Conservation (phyloP, 169 alveolate species). For the Eimeria falciformis region DNA sequence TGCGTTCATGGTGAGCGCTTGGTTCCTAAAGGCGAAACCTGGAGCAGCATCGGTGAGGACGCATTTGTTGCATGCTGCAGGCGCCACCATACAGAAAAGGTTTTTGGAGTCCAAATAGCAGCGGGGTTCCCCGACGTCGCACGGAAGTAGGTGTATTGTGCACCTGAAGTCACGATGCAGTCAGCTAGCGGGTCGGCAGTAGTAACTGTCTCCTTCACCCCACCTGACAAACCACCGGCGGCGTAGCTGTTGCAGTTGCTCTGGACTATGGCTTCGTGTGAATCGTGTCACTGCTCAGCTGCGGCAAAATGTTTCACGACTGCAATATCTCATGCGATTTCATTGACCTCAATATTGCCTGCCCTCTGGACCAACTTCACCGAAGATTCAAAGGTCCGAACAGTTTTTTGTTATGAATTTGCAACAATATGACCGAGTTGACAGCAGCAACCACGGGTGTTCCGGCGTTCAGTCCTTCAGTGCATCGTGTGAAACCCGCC, state of each 20-base stretch:
- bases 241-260: not conserved
- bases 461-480: not conserved
- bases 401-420: too few relatives aligned
- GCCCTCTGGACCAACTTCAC: conserved; percentile 89
- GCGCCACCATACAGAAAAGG: conserved; percentile 83
- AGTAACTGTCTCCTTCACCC: not conserved
- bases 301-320: conserved; percentile 50
- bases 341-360: conserved; percentile 87
- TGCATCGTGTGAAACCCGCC: too few relatives aligned
- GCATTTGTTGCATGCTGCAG: conserved; percentile 29
- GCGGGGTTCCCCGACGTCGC: conserved; percentile 81
- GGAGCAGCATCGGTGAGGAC: not conserved
- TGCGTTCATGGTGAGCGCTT: not conserved
- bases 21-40: not conserved
- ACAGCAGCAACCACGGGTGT: not conserved
- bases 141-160: conserved; percentile 37
- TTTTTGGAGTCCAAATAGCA: conserved; percentile 89
- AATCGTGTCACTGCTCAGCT: conserved; percentile 26
- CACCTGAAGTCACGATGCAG: too few relatives aligned
- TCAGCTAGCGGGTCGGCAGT: too few relatives aligned
- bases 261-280: not conserved
- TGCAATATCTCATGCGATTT: conserved; percentile 80
- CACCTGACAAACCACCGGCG: not conserved
- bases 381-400: conserved; percentile 59
- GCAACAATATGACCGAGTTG: not conserved